Evolutionary conservation across 768 basidiomycete species (phyloP).

Genomic region (Auriscalpium vulgare): DNA sequence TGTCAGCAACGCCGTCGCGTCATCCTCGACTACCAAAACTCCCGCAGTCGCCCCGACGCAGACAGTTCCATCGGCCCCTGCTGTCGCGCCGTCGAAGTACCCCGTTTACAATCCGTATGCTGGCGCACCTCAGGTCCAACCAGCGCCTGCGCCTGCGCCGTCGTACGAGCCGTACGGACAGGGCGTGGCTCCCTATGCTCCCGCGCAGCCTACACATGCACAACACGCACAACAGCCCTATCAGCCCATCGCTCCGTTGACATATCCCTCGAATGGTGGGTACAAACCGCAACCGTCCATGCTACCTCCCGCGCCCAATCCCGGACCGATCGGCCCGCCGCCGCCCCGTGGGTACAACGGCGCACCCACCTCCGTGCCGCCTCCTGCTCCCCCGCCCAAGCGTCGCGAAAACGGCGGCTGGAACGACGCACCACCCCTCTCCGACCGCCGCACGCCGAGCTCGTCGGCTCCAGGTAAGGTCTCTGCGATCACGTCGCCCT

Average conservation of each 20-base stretch:
- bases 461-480: slow-evolving; percentile 44
- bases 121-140: not conserved
- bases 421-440: slow-evolving; percentile 77
- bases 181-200: slow-evolving; percentile 14
- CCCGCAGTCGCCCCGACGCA: slow-evolving; percentile 12
- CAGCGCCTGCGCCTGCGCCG: no score
- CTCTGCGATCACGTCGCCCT: slow-evolving; percentile 77
- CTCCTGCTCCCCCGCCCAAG: slow-evolving; percentile 44
- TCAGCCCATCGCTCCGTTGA: not conserved
- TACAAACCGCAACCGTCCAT: slow-evolving; percentile 10
- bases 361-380: slow-evolving; percentile 36
- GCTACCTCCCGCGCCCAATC: slow-evolving; percentile 27
- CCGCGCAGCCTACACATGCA: slow-evolving; percentile 4
- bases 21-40: slow-evolving; percentile 16
- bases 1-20: slow-evolving; percentile 17
- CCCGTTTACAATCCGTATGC: slow-evolving; percentile 1
- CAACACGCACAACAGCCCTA: slow-evolving; percentile 4
- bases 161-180: slow-evolving; percentile 2
- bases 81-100: slow-evolving; percentile 13
- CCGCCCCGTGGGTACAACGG: slow-evolving; percentile 35
- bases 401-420: slow-evolving; percentile 70
- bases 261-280: slow-evolving; percentile 6
- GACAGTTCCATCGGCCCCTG: slow-evolving; percentile 14
- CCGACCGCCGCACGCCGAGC: slow-evolving; percentile 44
- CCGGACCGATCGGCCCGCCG: slow-evolving; percentile 27